Conservation (phyloP, 2,329 filamentous ascomycete genomes). For the Apiospora arundinis region DNA sequence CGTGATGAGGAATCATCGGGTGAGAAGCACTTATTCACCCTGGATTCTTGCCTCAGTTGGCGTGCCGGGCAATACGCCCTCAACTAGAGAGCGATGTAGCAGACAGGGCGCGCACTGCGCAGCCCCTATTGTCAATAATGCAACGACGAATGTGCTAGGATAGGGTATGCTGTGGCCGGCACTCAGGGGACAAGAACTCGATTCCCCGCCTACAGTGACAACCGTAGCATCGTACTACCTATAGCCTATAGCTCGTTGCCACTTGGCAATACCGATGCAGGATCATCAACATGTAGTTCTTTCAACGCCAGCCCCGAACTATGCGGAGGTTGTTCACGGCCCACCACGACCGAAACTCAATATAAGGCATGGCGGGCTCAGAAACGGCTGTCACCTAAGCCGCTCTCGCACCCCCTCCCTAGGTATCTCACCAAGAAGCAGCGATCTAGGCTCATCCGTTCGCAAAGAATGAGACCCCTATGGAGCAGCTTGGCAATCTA, state of each 20-base stretch:
- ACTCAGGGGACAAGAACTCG: background rate
- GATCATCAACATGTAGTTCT: background rate
- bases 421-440: background rate
- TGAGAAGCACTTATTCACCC: no score
- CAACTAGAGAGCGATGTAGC: background rate
- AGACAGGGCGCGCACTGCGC: no score
- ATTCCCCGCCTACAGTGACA: background rate
- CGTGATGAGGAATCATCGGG: background rate
- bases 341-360: background rate
- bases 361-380: background rate
- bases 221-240: background rate
- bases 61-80: no score
- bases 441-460: background rate
- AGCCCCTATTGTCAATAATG: background rate
- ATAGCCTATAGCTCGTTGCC: background rate
- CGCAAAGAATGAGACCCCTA: background rate
- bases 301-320: background rate
- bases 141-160: background rate
- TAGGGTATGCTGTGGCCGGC: background rate
- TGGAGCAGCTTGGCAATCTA: background rate
- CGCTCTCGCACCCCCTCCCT: background rate
- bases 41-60: background rate
- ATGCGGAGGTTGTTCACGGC: background rate
- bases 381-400: background rate
- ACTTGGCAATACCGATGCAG: background rate